phyloP scores from a whole-genome alignment of 1,284 basidiomycete genomes.

The Ganoderma leucocontextum region DNA sequence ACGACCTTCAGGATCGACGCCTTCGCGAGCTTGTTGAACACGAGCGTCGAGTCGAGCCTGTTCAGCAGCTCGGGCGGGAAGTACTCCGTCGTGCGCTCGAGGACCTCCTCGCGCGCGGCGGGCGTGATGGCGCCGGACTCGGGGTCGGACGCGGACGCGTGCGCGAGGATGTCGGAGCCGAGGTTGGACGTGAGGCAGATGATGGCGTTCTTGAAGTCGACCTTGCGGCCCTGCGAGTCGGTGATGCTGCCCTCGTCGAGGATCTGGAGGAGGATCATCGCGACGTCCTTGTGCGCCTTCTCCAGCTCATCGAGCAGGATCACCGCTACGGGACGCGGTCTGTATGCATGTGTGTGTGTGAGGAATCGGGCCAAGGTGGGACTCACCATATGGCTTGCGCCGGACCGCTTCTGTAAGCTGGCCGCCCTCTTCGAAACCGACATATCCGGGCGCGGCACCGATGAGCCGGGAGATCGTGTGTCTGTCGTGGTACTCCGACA shows the following conservation, averaged over 20 bases:
- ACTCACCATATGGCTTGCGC: conserved; percentile 79
- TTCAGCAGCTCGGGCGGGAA: conserved; percentile 94
- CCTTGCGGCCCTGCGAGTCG: conserved; percentile 78
- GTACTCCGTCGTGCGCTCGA: conserved; percentile 77
- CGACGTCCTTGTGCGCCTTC: conserved; percentile 92
- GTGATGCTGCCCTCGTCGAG: conserved; percentile 92
- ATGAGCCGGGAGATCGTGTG: conserved; percentile 92
- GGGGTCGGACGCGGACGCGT: conserved; percentile 67
- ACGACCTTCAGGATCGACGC: conserved; percentile 83
- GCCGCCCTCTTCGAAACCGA: conserved; percentile 94
- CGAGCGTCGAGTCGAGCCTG: conserved; percentile 86
- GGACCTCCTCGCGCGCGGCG: conserved; percentile 73
- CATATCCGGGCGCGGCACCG: conserved; percentile 92
- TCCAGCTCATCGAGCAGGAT: conserved; percentile 90
- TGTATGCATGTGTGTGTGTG: not conserved
- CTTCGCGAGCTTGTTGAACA: conserved; percentile 90
- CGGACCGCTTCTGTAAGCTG: conserved; percentile 91
- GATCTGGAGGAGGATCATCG: conserved; percentile 92
- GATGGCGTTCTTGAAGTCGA: conserved; percentile 88
- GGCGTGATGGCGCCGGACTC: conserved; percentile 72
- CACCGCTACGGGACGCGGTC: conserved; percentile 57
- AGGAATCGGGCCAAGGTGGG: conserved; percentile 10
- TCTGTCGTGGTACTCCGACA: conserved; percentile 93
- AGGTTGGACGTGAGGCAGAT: conserved; percentile 67
- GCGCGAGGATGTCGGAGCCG: conserved; percentile 74